Evolutionary conservation across 169 alveolate genomes (phyloP).

Genomic region (Plasmodium gonderi): DNA sequence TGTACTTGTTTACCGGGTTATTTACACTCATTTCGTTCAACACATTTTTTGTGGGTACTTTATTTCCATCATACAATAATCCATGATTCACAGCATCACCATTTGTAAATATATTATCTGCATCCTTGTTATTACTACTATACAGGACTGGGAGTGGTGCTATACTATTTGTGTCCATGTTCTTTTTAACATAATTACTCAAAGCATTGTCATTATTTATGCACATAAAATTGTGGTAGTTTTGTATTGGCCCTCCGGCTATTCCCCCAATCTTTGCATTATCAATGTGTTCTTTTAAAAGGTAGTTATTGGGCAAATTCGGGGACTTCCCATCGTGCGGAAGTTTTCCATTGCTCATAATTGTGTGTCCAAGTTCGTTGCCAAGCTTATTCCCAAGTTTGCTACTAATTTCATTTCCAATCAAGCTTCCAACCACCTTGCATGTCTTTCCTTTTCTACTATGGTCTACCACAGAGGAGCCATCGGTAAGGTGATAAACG

Average conservation of each 20-base stretch:
- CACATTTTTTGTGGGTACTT: background rate
- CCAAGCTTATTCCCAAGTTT: no score
- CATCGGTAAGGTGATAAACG: no score
- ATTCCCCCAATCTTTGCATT: background rate
- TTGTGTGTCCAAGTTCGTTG: no score
- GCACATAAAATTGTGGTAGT: background rate
- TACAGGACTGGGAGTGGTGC: background rate
- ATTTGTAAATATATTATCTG: background rate
- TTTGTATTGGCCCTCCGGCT: background rate
- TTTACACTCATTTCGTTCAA: conserved; percentile 4
- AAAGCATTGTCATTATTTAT: conserved; percentile 12
- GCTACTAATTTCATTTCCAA: background rate
- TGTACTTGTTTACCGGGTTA: conserved; percentile 18
- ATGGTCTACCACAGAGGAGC: no score
- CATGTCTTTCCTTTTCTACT: background rate
- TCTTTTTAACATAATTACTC: conserved; percentile 4
- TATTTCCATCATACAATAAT: background rate
- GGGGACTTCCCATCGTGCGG: background rate
- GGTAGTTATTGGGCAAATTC: background rate
- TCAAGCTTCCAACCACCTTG: background rate
- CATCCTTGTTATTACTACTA: background rate
- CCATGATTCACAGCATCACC: conserved; percentile 5
- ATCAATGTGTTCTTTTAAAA: background rate
- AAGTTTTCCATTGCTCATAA: background rate
- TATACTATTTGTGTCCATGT: background rate